phyloP scores from a whole-genome alignment of 257 asterid genomes.

The Nicotiana attenuata region DNA sequence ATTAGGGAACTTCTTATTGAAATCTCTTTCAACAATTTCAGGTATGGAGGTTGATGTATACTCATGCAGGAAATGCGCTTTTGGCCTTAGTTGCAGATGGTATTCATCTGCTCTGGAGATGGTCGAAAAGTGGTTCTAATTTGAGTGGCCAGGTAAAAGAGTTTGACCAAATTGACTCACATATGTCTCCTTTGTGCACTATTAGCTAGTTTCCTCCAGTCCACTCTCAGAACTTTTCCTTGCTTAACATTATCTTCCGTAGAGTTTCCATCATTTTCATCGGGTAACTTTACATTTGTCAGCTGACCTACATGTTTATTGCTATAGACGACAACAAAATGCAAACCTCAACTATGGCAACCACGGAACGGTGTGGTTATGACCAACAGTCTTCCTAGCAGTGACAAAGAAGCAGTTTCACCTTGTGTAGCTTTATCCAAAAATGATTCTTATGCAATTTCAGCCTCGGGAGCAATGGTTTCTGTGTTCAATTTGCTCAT shows the following conservation, averaged over 20 bases:
- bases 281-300: not conserved
- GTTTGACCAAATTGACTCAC: not conserved
- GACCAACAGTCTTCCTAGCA: slow-evolving; percentile 39
- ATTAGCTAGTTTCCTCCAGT: not conserved
- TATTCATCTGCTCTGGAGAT: slow-evolving; percentile 64
- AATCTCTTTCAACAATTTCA: slow-evolving; percentile 33
- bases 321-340: slow-evolving; percentile 48
- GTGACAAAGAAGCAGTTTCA: slow-evolving; percentile 18
- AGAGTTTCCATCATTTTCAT: no score
- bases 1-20: not conserved
- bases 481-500: slow-evolving; percentile 41
- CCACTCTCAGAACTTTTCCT: no score
- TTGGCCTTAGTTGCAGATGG: slow-evolving; percentile 68
- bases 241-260: no score
- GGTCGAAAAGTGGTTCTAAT: slow-evolving; percentile 32
- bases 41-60: slow-evolving; percentile 68
- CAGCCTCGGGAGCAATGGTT: slow-evolving; percentile 54
- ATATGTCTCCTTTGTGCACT: not conserved
- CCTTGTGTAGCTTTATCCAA: slow-evolving; percentile 58
- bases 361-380: slow-evolving; percentile 43
- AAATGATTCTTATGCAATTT: slow-evolving; percentile 54
- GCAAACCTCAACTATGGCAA: slow-evolving; percentile 46
- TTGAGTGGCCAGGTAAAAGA: slow-evolving; percentile 34
- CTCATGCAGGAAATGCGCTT: slow-evolving; percentile 55
- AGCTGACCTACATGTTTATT: not conserved